phyloP scores from a whole-genome alignment of 164 flowering plant genomes.

The Malania oleifera region DNA sequence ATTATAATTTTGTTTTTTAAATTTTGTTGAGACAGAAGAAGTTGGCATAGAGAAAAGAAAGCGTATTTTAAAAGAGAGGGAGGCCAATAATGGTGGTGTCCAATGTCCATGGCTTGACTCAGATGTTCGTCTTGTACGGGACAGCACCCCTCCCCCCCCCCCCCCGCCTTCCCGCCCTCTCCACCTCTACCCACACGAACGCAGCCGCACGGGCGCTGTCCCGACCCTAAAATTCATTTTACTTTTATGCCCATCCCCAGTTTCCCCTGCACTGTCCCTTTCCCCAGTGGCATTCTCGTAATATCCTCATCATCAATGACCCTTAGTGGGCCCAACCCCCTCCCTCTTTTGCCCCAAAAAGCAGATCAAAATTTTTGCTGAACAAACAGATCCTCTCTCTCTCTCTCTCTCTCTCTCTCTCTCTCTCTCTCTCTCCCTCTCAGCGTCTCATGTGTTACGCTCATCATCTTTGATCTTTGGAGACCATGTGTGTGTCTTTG shows the following conservation, averaged over 20 bases:
- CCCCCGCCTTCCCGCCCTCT: background rate
- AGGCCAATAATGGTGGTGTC: conserved; percentile 8
- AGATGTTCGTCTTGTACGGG: conserved; percentile 28
- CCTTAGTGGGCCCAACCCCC: background rate
- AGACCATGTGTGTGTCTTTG: too few relatives aligned
- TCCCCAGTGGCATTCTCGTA: conserved; percentile 2
- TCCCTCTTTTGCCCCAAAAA: conserved; percentile 9
- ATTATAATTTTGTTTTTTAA: too few relatives aligned
- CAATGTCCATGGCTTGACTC: conserved; percentile 11
- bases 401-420: background rate
- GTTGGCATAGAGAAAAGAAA: background rate
- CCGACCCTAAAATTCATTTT: background rate
- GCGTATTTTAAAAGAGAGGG: background rate
- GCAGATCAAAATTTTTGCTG: too few relatives aligned
- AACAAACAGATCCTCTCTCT: background rate
- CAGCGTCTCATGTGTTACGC: too few relatives aligned
- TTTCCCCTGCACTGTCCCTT: background rate
- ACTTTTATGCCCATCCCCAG: background rate
- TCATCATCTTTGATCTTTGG: background rate
- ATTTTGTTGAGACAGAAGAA: too few relatives aligned
- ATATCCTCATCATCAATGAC: background rate
- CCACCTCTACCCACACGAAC: conserved; percentile 20
- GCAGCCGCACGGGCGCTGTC: conserved; percentile 22
- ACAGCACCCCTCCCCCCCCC: conserved; percentile 10
- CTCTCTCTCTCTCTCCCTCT: conserved; percentile 12